phyloP scores from a whole-genome alignment of 108 stramenopile species.

The Nitzschia sp. region DNA sequence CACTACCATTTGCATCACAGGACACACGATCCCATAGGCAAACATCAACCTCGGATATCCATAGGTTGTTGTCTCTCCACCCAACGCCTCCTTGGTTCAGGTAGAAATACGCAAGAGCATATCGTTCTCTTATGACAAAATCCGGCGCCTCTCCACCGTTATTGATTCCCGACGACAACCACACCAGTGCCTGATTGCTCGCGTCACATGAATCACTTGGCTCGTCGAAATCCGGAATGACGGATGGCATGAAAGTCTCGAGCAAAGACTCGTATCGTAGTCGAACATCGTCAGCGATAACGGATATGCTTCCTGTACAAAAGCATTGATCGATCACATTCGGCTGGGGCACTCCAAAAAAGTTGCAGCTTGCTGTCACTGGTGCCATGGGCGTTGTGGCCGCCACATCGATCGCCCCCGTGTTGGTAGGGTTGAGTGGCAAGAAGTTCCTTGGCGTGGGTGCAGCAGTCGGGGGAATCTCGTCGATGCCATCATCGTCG shows the following conservation, averaged over 20 bases:
- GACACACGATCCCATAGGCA: constrained; percentile 33
- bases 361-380: constrained; percentile 22
- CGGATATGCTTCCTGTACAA: constrained; percentile 6
- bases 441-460: constrained; percentile 16
- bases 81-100: constrained; percentile 16
- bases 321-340: constrained; percentile 40
- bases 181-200: constrained; percentile 30
- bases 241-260: constrained; percentile 17
- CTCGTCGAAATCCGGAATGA: constrained; percentile 27
- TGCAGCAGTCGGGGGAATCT: constrained; percentile 4
- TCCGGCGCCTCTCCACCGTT: constrained; percentile 27
- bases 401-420: constrained; percentile 20
- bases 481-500: constrained; percentile 16
- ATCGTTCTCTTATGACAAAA: constrained; percentile 13
- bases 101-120: constrained; percentile 23
- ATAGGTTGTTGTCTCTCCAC: constrained; percentile 18
- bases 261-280: constrained; percentile 10
- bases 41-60: constrained; percentile 20
- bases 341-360: constrained; percentile 20
- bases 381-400: constrained; percentile 23
- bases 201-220: constrained; percentile 25
- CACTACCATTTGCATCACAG: constrained; percentile 12
- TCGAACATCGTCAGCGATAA: constrained; percentile 27
- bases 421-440: constrained; percentile 26
- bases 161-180: constrained; percentile 35